phyloP scores from a whole-genome alignment of 805 yeast genomes.

The Candida fluviatilis region DNA sequence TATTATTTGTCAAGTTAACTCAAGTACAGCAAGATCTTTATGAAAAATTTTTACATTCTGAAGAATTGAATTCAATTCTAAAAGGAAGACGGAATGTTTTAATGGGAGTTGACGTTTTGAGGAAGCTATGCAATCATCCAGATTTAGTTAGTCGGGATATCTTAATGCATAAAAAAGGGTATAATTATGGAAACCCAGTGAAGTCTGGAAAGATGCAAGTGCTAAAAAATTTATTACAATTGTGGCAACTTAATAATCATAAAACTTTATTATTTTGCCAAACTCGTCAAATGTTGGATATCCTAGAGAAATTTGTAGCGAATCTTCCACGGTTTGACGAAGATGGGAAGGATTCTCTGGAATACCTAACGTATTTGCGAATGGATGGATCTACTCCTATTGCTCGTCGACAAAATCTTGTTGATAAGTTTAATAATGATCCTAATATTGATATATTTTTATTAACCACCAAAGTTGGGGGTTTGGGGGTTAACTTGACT shows the following conservation, averaged over 20 bases:
- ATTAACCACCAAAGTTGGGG: slow-evolving; percentile 93
- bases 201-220: slow-evolving; percentile 92
- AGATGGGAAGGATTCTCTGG: slow-evolving; percentile 7
- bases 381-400: slow-evolving; percentile 96
- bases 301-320: slow-evolving; percentile 64
- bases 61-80: slow-evolving; percentile 66
- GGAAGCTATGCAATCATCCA: slow-evolving; percentile 96
- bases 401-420: slow-evolving; percentile 67
- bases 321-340: slow-evolving; percentile 24
- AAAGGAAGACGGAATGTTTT: slow-evolving; percentile 77
- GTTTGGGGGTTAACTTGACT: slow-evolving; percentile 87
- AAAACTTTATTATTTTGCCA: slow-evolving; percentile 86
- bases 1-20: slow-evolving; percentile 84
- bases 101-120: slow-evolving; percentile 82
- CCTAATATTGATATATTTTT: slow-evolving; percentile 60
- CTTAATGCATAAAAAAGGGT: slow-evolving; percentile 27
- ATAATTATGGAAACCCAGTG: slow-evolving; percentile 50
- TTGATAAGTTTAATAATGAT: slow-evolving; percentile 73
- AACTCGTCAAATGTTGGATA: slow-evolving; percentile 90
- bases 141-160: slow-evolving; percentile 59
- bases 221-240: slow-evolving; percentile 61
- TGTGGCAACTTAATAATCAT: slow-evolving; percentile 77
- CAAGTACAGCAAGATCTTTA: slow-evolving; percentile 70
- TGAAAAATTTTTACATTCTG: slow-evolving; percentile 67
- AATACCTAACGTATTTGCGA: slow-evolving; percentile 52